phyloP scores from a whole-genome alignment of 768 basidiomycete species.

The Lyophyllum semitale region DNA sequence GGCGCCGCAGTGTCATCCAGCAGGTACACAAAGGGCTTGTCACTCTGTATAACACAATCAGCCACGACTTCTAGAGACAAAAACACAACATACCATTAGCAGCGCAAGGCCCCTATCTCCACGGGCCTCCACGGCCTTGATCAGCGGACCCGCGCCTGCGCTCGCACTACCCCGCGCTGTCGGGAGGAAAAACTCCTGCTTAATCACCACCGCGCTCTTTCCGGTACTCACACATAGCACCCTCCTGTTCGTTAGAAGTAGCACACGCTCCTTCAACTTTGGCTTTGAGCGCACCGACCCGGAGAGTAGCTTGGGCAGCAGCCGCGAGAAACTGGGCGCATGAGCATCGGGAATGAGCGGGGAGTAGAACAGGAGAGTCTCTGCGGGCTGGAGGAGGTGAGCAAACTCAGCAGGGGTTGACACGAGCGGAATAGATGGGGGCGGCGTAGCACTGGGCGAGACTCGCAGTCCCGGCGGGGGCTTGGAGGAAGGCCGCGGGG shows the following conservation, averaged over 20 bases:
- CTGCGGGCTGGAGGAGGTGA: conserved; percentile 8
- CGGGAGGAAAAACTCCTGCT: conserved; percentile 6
- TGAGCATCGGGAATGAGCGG: conserved; percentile 9
- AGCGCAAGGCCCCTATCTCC: conserved; percentile 5
- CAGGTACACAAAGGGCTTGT: conserved; percentile 7
- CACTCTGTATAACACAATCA: conserved; percentile 1
- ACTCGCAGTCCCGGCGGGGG: background rate
- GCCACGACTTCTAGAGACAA: background rate
- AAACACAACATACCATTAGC: conserved; percentile 8
- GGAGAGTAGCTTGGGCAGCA: conserved; percentile 14
- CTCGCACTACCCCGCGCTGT: background rate
- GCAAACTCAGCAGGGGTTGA: background rate
- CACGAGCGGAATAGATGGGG: background rate
- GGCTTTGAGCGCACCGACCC: conserved; percentile 13
- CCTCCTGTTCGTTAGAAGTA: conserved; percentile 14
- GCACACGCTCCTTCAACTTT: conserved; percentile 11
- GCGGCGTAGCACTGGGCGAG: background rate
- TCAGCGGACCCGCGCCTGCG: background rate
- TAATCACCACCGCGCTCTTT: conserved; percentile 4
- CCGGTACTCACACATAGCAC: conserved; percentile 12
- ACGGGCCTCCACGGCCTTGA: conserved; percentile 7
- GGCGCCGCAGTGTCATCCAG: conserved; percentile 8
- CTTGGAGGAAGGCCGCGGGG: no score
- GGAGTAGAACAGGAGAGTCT: conserved; percentile 8
- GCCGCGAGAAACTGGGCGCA: conserved; percentile 2